These are phyloP conservation scores for Omphalotus guepiniiformis DNA, from an alignment of 768 basidiomycete genomes.

Conservation along the genomic window DNA sequence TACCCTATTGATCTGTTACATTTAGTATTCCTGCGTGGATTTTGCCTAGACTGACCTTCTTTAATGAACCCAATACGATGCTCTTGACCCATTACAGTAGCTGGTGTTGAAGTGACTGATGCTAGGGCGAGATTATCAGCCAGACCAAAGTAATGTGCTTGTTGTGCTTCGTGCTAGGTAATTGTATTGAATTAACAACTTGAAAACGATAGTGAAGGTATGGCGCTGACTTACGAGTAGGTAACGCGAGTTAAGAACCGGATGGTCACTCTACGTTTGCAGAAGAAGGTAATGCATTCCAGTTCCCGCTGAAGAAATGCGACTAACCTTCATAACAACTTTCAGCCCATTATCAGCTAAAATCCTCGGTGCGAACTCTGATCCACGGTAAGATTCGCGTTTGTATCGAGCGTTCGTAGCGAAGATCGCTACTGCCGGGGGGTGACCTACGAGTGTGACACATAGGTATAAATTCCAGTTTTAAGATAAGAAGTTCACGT, in stretches of 20 bases:
- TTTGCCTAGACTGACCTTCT: slow-evolving; percentile 33
- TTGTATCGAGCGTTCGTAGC: slow-evolving; percentile 52
- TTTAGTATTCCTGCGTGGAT: not conserved
- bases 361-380: slow-evolving; percentile 72
- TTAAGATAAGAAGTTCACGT: no score
- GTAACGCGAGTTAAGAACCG: slow-evolving; percentile 63
- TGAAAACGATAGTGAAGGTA: no score
- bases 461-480: not conserved
- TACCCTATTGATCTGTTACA: slow-evolving; percentile 37
- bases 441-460: slow-evolving; percentile 36
- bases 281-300: no score
- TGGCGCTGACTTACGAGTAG: slow-evolving; percentile 34
- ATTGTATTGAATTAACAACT: no score
- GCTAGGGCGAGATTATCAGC: slow-evolving; percentile 60
- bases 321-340: slow-evolving; percentile 77
- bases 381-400: slow-evolving; percentile 75
- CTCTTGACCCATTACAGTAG: slow-evolving; percentile 63
- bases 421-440: slow-evolving; percentile 75
- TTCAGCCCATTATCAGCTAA: slow-evolving; percentile 64
- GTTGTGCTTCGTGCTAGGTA: slow-evolving; percentile 64
- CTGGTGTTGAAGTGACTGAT: slow-evolving; percentile 69
- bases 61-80: slow-evolving; percentile 73
- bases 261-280: slow-evolving; percentile 62
- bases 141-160: slow-evolving; percentile 72
- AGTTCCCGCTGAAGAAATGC: no score